phyloP scores from a whole-genome alignment of 129 eudicot genomes.

The Sambucus nigra region DNA sequence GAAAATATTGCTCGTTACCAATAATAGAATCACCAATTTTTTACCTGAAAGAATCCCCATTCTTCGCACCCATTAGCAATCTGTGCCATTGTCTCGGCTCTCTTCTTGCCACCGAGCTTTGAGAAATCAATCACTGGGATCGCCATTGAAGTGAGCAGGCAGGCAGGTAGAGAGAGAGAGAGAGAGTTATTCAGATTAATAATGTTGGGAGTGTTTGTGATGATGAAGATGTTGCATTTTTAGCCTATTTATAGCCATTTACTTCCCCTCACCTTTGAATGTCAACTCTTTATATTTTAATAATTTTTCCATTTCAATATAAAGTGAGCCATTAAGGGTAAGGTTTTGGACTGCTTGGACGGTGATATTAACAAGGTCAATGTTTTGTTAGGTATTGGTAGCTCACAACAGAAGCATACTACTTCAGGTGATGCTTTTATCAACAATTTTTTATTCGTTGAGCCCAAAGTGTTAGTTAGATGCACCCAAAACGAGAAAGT shows the following conservation, averaged over 20 bases:
- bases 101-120: conserved; percentile 54
- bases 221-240: conserved; percentile 8
- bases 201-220: conserved; percentile 13
- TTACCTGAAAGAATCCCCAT: conserved; percentile 95
- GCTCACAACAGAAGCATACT: conserved; percentile 22
- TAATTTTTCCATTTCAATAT: conserved; percentile 15
- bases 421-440: conserved; percentile 1
- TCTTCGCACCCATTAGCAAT: conserved; percentile 64
- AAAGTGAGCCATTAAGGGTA: conserved; percentile 23
- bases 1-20: no score
- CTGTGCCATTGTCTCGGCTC: conserved; percentile 54
- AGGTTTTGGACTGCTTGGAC: conserved; percentile 34
- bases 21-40: no score
- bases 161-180: not conserved
- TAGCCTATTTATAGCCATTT: conserved; percentile 31
- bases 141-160: conserved; percentile 33
- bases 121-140: conserved; percentile 90
- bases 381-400: conserved; percentile 27
- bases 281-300: conserved; percentile 35
- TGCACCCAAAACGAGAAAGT: not conserved
- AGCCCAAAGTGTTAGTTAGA: not conserved
- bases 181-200: not conserved
- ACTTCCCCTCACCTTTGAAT: conserved; percentile 12
- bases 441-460: not conserved
- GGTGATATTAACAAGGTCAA: conserved; percentile 37